Conservation (phyloP, 495 filamentous ascomycete species). For the Cercophora sp. region DNA sequence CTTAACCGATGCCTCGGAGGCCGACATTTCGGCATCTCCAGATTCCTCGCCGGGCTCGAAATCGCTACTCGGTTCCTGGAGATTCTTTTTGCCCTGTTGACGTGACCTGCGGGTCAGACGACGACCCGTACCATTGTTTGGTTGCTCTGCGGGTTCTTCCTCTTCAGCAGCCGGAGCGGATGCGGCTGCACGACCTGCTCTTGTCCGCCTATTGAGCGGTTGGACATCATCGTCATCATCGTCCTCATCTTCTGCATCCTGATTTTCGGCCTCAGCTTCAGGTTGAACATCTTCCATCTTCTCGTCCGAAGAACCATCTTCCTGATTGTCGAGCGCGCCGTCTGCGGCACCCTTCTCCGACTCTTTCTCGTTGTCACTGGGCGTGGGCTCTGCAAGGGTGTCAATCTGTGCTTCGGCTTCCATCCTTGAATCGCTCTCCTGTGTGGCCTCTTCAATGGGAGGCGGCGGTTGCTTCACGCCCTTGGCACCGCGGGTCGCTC, state of each 20-base stretch:
- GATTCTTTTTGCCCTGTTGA: conserved; percentile 49
- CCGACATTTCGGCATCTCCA: conserved; percentile 47
- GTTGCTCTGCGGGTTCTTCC: conserved; percentile 18
- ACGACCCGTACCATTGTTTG: conserved; percentile 26
- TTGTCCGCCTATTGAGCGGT: conserved; percentile 51
- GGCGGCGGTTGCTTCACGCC: conserved; percentile 56
- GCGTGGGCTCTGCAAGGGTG: conserved; percentile 35
- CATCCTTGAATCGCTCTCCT: conserved; percentile 40
- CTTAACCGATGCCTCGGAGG: conserved; percentile 34
- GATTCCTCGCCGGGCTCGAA: conserved; percentile 75
- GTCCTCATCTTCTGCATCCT: conserved; percentile 47
- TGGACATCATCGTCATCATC: conserved; percentile 69
- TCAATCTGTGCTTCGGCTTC: conserved; percentile 24
- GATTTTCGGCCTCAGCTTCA: conserved; percentile 27
- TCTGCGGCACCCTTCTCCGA: too few relatives aligned
- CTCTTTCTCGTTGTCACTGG: conserved; percentile 17
- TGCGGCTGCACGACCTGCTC: conserved; percentile 20
- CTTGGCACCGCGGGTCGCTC: conserved; percentile 59
- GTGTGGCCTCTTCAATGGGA: conserved; percentile 57
- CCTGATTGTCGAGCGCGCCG: too few relatives aligned
- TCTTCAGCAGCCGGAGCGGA: conserved; percentile 26
- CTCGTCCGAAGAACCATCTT: too few relatives aligned
- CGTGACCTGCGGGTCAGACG: conserved; percentile 46
- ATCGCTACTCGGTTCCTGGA: conserved; percentile 72
- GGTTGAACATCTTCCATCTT: conserved; percentile 18